Percentiles rank a stretch among this genome's conserved stretches.
Evolutionary conservation across 2,329 filamentous ascomycete species (phyloP).

Genomic region (Pseudogymnoascus sp.): DNA sequence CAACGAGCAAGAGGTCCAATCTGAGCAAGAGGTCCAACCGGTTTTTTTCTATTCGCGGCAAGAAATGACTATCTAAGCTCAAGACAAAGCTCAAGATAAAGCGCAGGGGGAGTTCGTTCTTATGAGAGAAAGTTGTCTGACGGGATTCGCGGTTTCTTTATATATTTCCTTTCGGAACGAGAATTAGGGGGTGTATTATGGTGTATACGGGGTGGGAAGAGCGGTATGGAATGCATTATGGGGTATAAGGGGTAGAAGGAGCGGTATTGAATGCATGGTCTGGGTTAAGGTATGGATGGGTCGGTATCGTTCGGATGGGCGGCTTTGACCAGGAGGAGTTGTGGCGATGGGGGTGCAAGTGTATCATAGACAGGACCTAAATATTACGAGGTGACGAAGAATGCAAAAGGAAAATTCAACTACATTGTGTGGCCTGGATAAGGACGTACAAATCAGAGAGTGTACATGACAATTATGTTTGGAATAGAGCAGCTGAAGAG

Average conservation of each 20-base stretch:
- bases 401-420: not conserved
- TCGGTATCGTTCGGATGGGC: not conserved
- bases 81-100: not conserved
- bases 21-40: not conserved
- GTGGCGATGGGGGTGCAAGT: not conserved
- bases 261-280: not conserved
- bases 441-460: not conserved
- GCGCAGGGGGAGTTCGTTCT: not conserved
- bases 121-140: not conserved
- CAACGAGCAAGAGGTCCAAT: conserved; percentile 1
- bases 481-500: not conserved
- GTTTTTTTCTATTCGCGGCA: not conserved
- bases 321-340: not conserved
- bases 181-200: not conserved
- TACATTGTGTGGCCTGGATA: not conserved
- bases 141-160: not conserved
- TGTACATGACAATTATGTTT: not conserved
- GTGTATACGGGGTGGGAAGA: not conserved
- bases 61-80: not conserved
- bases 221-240: not conserved
- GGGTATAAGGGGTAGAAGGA: not conserved
- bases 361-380: conserved; percentile 12
- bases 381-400: conserved; percentile 6
- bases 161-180: not conserved
- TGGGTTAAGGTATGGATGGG: not conserved